phyloP scores from a whole-genome alignment of 2,329 filamentous ascomycete genomes.

The Trichoderma citrinoviride region DNA sequence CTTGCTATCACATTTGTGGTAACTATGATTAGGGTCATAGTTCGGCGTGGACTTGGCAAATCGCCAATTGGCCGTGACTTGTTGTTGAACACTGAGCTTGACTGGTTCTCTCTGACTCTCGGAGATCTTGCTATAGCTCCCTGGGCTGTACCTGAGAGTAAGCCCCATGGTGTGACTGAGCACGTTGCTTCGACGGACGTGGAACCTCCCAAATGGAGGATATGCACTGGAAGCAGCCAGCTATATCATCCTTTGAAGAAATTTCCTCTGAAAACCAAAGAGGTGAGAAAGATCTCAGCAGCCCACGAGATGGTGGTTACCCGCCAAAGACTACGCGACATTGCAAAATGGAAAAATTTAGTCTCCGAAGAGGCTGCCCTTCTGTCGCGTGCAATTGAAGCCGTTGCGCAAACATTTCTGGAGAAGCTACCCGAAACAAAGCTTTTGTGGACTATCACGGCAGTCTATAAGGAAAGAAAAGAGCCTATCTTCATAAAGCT shows the following conservation, averaged over 20 bases:
- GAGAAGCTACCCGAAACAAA: accelerated
- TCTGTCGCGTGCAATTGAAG: constrained; percentile 26
- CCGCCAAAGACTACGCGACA: accelerated
- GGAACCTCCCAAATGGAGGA: background rate
- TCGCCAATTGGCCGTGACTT: background rate
- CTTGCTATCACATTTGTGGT: background rate
- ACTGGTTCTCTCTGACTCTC: constrained; percentile 5
- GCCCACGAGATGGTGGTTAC: background rate
- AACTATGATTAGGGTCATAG: background rate
- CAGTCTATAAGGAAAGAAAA: background rate
- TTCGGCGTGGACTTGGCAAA: constrained; percentile 2
- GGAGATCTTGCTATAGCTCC: background rate
- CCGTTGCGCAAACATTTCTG: background rate
- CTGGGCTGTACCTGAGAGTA: background rate
- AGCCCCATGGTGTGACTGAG: background rate
- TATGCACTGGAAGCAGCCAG: background rate
- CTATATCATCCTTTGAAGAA: background rate
- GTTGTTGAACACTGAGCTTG: background rate
- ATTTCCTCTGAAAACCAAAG: accelerated
- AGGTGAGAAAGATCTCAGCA: background rate
- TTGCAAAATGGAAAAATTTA: background rate
- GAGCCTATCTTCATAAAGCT: background rate
- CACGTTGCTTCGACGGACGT: background rate
- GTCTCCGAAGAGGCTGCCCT: constrained; percentile 8
- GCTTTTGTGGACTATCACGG: background rate